A percentile compares a stretch with the other conserved stretches of the same genome.
Conservation (phyloP, 495 filamentous ascomycete genomes). For the Neurospora sp. region DNA sequence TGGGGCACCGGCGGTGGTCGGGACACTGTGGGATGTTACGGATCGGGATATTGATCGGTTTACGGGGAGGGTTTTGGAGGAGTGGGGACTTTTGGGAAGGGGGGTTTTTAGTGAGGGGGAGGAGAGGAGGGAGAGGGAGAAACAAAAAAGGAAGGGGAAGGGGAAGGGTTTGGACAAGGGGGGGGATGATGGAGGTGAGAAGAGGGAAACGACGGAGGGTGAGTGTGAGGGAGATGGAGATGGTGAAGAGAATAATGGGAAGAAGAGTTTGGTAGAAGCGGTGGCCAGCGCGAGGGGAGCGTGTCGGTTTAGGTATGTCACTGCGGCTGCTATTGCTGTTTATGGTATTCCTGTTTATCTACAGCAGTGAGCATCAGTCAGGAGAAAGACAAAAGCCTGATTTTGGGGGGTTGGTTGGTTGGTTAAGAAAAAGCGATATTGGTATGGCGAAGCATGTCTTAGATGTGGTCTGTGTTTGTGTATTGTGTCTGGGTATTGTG, state of each 20-base stretch:
- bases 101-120: constrained; percentile 24
- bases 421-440: not conserved
- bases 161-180: constrained; percentile 8
- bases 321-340: constrained; percentile 83
- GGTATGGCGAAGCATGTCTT: constrained; percentile 11
- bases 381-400: not conserved
- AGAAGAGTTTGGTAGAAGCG: constrained; percentile 58
- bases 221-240: not conserved
- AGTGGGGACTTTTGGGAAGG: constrained; percentile 64
- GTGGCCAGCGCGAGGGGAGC: constrained; percentile 59
- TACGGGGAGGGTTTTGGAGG: constrained; percentile 60
- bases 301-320: constrained; percentile 82
- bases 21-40: constrained; percentile 94
- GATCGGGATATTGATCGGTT: constrained; percentile 95
- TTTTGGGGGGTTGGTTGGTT: not conserved
- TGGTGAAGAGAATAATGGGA: not conserved
- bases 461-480: not conserved
- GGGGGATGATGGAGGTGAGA: not conserved
- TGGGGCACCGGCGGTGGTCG: constrained; percentile 72
- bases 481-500: not conserved
- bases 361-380: constrained; percentile 7
- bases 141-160: constrained; percentile 19
- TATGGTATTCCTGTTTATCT: constrained; percentile 93
- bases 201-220: not conserved
- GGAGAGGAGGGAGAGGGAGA: constrained; percentile 14